Percentiles rank a stretch among this genome's conserved stretches.
These are phyloP conservation scores for Triadica sebifera DNA, from an alignment of 345 rosid genomes.

Conservation along the genomic window DNA sequence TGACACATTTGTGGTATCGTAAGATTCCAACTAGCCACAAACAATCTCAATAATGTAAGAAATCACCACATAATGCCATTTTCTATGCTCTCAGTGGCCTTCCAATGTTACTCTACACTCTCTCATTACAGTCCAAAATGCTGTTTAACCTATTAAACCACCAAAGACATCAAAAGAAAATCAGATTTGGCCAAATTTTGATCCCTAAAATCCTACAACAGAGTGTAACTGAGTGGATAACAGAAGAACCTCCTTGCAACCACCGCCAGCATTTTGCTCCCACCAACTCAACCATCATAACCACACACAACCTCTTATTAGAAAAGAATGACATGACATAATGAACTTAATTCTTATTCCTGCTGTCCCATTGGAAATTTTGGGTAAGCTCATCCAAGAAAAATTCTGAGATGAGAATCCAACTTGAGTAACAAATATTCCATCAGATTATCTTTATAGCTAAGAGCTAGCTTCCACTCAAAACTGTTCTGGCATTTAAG, in stretches of 20 bases:
- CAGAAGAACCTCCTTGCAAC: neutral
- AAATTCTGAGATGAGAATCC: neutral
- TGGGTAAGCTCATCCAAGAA: neutral
- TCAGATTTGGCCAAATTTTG: neutral
- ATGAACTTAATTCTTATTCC: neutral
- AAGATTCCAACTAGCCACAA: neutral
- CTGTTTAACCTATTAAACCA: neutral
- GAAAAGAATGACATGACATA: neutral
- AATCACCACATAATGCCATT: neutral
- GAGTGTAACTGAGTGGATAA: neutral
- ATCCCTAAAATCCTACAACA: neutral
- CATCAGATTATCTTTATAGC: neutral
- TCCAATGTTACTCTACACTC: neutral
- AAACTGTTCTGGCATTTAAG: neutral
- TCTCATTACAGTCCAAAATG: neutral
- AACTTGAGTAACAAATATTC: neutral
- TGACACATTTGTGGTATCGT: neutral
- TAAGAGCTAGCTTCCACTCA: neutral
- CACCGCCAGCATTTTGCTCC: neutral
- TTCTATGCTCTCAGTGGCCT: neutral
- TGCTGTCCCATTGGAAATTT: neutral
- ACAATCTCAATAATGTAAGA: neutral
- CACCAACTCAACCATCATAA: neutral
- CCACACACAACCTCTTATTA: neutral
- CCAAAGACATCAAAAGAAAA: neutral